A percentile compares a stretch with the other conserved stretches of the same genome.
phyloP scores from a whole-genome alignment of 2,329 filamentous ascomycete species.

The Nothopassalora personata region DNA sequence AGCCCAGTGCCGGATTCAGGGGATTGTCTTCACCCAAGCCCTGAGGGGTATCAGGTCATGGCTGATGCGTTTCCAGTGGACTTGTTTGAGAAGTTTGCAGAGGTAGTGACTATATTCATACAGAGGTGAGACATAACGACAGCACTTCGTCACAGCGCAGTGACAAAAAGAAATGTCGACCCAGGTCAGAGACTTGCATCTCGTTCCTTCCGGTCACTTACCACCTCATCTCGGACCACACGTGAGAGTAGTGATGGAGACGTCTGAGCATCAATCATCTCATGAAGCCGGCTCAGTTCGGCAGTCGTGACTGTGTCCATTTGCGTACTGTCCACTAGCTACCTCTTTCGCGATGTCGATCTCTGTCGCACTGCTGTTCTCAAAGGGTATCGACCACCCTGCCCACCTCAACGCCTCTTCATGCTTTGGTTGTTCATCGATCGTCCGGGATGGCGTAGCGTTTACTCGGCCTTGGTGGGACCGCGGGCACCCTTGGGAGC shows the following conservation, averaged over 20 bases:
- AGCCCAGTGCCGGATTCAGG: slow-evolving; percentile 52
- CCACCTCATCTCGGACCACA: slow-evolving; percentile 1
- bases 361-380: background rate
- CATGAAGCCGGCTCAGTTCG: slow-evolving; percentile 2
- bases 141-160: background rate
- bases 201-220: slow-evolving; percentile 3
- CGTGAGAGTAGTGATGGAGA: background rate
- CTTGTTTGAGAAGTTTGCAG: slow-evolving; percentile 41
- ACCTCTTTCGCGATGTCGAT: slow-evolving; percentile 1
- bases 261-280: background rate
- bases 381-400: background rate
- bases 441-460: slow-evolving; percentile 1
- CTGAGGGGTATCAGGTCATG: slow-evolving; percentile 54
- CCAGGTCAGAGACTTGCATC: background rate
- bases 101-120: slow-evolving; percentile 21
- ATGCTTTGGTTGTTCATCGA: background rate
- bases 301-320: background rate
- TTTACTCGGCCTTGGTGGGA: slow-evolving; percentile 21
- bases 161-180: slow-evolving; percentile 1
- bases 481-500: slow-evolving; percentile 77
- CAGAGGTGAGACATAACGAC: slow-evolving; percentile 2
- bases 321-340: slow-evolving; percentile 1
- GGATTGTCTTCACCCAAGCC: slow-evolving; percentile 61
- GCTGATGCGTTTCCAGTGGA: slow-evolving; percentile 55
- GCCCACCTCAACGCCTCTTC: background rate